Base-by-base conservation (phyloP, 306 rosid genomes). In the Astragalus membranaceus region DNA sequence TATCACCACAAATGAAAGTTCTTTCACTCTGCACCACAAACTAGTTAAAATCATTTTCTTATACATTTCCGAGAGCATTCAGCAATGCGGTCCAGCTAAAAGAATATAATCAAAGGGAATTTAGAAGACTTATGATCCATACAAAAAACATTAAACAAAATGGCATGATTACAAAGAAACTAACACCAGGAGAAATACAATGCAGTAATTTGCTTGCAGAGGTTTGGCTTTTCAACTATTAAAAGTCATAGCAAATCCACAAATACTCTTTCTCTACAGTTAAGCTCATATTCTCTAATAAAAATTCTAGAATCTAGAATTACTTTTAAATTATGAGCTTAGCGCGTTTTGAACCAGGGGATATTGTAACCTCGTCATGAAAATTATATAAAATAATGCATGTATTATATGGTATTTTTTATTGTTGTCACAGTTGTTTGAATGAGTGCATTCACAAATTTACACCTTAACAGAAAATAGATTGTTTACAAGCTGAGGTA, bases 1-100 rank as follows among this genome's bases (percentile, higher is more conserved):
- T 94, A 81, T 94, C 97, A 23, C 81, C 82, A 85, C 98, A 94
- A 70, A 88, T 73, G 78, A 90, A 82, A 62, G 85, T 75, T 85
- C 96, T 82, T 81, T 90, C 98, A 64, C 75, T 58, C 98, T 93
- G 92, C 86, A 75, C 32, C 72, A 55, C 69, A 85, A 76, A 58
- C 56, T 58, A 66, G 60, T 30, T 56, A 39, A 75, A 26, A 75
- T 36, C 50, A 68, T 49, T 73, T 44, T 10, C 60, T 49, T 61
- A 50, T 17, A 33, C 52, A 29, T n/a, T 44, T 54, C 37, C 33
- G 17, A 36, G 51, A 67, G 55, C 70, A 72, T 12, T 65, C 36
- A 43, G 15, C 56, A 44, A 49, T 60, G 73, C 9, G 36, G 32
- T 44, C 54, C 35, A 50, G 64, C 67, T 32, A 61, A 71, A 72